These are phyloP conservation scores for Hypholoma fasciculare DNA, from an alignment of 768 basidiomycete species.

Conservation along the genomic window DNA sequence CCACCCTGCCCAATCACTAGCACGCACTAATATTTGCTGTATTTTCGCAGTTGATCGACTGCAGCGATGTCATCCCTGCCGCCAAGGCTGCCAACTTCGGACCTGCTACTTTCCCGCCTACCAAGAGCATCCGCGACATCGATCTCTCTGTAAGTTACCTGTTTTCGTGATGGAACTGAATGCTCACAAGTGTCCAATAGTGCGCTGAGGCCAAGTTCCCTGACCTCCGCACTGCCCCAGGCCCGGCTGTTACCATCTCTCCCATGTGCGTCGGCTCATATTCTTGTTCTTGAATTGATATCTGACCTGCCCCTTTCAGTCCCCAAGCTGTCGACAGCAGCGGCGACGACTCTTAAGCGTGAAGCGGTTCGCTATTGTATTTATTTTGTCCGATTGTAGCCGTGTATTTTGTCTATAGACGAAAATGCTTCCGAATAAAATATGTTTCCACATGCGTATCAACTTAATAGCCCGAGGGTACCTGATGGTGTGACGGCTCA, in stretches of 20 bases:
- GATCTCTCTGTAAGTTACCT: conserved; percentile 31
- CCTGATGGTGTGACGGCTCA: too few relatives aligned
- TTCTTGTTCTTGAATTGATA: not conserved
- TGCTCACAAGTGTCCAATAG: not conserved
- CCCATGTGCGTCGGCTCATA: conserved; percentile 1
- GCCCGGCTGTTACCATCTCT: conserved; percentile 10
- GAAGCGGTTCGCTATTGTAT: not conserved
- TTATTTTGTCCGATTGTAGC: too few relatives aligned
- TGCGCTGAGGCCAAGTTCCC: conserved; percentile 10
- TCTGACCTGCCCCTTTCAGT: not conserved
- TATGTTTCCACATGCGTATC: too few relatives aligned
- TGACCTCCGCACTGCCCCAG: conserved; percentile 8
- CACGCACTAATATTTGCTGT: not conserved
- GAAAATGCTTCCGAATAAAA: too few relatives aligned
- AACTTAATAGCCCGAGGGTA: too few relatives aligned
- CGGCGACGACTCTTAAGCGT: not conserved
- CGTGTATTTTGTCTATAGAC: too few relatives aligned
- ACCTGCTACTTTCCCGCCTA: conserved; percentile 31
- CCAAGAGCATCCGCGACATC: conserved; percentile 23
- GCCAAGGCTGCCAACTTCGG: conserved; percentile 24
- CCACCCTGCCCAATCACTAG: not conserved
- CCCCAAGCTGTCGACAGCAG: not conserved
- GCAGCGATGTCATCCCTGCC: conserved; percentile 43
- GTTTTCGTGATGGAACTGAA: not conserved
- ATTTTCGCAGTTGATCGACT: conserved; percentile 32